These are phyloP conservation scores for Tagetes patula DNA, from an alignment of 129 eudicot species.

Conservation along the genomic window DNA sequence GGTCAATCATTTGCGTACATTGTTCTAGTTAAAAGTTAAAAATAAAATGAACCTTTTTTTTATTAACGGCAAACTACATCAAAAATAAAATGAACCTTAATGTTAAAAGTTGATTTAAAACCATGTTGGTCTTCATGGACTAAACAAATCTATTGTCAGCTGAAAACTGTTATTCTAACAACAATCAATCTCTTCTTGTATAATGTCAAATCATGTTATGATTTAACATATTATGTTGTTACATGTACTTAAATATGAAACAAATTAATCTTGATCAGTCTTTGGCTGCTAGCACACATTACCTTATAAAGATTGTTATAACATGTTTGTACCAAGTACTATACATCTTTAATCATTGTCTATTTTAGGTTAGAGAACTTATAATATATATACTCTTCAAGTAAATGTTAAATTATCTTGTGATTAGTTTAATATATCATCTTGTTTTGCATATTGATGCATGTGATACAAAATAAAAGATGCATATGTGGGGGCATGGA, in stretches of 20 bases:
- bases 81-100: not conserved
- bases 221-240: not conserved
- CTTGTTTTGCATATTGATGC: not conserved
- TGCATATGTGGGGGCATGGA: slow-evolving; percentile 99
- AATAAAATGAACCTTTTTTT: not conserved
- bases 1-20: no score
- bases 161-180: not conserved
- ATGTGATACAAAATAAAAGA: slow-evolving; percentile 31
- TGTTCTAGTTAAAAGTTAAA: not conserved
- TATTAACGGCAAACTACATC: no score
- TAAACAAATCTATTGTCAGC: not conserved
- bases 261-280: no score
- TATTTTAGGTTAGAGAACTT: not conserved
- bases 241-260: no score
- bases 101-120: not conserved
- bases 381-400: not conserved
- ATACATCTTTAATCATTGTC: not conserved
- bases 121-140: not conserved
- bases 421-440: slow-evolving; percentile 13
- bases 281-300: not conserved
- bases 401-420: not conserved
- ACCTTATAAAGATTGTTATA: not conserved
- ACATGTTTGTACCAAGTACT: not conserved
- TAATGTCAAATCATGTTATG: not conserved
- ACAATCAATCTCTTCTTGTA: not conserved